Evolutionary conservation across 2,329 filamentous ascomycete species (phyloP), one percentile per base, ranked within the genome.

Genomic region (Escovopsis sp.): DNA sequence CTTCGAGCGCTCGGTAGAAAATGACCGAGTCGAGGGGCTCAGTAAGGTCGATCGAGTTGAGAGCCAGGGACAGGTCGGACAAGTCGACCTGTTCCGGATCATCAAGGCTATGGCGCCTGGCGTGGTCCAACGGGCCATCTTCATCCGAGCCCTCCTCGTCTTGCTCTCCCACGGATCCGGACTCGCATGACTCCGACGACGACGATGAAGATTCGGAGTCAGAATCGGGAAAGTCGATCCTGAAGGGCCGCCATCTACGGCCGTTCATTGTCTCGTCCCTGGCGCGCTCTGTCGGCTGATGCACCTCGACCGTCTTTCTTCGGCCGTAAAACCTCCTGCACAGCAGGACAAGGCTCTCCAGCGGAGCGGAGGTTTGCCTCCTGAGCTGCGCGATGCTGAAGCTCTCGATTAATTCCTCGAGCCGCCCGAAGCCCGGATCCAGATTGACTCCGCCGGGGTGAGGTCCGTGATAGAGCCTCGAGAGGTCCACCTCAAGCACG

Each of bases 401-500:
- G 8, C 39, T 28, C 0, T 41, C 27, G 3, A 62, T 43, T 4
- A 56, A 42, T 0, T 21, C 16, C 13, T 50, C 48, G 2, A 57
- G 42, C 3, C 48, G 41, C 2, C 46, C 37, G 1, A 51, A 40
- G 5, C 48, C 49, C 0, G 52, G 42, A 0, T 41, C 35, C 2
- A 62, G 38, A 0, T 33, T 29, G 0, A 35, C 37, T 0, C 56
- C 54, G 1, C 41, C 35, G 4, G 43, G 43, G 1, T 39, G 34
- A 3, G 47, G 39, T 2, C 56, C 56, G 16, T 56, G 57, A 1
- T 52, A 49, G 8, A 60, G 45, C 10, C 48, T 52, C 1, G 60
- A 54, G 44, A 62, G 47, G 39, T 65, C 62, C 2, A 65, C 21
- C 39, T 65, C 62, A 9, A 65, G 33, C 2, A 51, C 50, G 16